Conservation (phyloP, 2,329 filamentous ascomycete genomes). For the Ceratocystis variospora region DNA sequence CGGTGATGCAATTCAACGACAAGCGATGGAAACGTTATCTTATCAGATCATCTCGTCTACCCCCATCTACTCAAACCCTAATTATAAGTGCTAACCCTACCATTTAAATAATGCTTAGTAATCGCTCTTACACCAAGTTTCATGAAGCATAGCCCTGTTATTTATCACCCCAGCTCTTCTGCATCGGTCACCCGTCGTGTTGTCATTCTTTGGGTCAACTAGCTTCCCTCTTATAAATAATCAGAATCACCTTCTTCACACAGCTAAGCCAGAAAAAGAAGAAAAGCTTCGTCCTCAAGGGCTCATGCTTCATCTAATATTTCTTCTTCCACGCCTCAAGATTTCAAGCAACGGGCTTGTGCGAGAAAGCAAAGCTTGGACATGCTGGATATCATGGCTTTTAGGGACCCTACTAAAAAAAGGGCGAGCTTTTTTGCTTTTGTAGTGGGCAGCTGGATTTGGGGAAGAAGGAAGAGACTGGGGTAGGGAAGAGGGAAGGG, state of each 20-base stretch:
- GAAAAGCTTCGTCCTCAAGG: not conserved
- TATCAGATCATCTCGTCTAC: conserved; percentile 16
- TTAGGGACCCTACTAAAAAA: not conserved
- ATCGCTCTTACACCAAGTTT: not conserved
- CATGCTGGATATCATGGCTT: not conserved
- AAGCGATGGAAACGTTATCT: conserved; percentile 11
- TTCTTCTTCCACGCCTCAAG: not conserved
- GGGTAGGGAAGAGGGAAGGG: too few species aligned
- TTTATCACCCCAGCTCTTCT: not conserved
- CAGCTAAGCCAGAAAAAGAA: not conserved
- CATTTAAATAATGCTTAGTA: too few species aligned
- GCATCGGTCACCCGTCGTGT: not conserved
- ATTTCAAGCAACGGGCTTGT: not conserved
- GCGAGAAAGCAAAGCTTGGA: conserved; percentile 1
- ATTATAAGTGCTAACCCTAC: not conserved
- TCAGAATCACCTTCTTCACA: not conserved
- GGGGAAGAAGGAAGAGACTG: not conserved
- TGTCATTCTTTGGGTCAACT: not conserved
- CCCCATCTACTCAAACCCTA: not conserved
- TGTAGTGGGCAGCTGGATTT: not conserved
- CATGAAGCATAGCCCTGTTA: not conserved
- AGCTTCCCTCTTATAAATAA: not conserved
- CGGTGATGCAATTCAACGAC: not conserved
- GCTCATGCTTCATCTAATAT: not conserved
- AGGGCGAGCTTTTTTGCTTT: not conserved